These are phyloP conservation scores for Anthostomella pinea DNA, from an alignment of 2,329 filamentous ascomycete species.

Conservation along the genomic window DNA sequence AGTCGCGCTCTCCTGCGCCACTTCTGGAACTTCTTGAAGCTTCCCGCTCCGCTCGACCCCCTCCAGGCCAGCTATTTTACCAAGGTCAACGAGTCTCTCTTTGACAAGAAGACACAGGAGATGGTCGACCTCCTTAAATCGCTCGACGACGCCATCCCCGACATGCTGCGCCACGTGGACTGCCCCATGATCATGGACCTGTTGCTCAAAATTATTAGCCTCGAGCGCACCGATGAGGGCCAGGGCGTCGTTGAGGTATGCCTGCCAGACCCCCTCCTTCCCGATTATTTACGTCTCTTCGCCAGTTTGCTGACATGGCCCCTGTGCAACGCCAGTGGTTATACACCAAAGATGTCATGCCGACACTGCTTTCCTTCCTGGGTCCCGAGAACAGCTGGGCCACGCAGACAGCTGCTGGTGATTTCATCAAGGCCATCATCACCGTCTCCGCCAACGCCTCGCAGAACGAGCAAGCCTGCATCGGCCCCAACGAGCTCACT, in stretches of 20 bases:
- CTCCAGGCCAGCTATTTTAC: constrained; percentile 97
- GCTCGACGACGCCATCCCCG: constrained; percentile 74
- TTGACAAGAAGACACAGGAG: constrained; percentile 97
- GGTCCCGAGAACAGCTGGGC: constrained; percentile 81
- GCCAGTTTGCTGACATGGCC: constrained; percentile 17
- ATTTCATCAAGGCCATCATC: constrained; percentile 98
- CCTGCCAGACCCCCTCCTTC: constrained; percentile 10
- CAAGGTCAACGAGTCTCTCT: constrained; percentile 95
- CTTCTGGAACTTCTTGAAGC: constrained; percentile 89
- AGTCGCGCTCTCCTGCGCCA: constrained; percentile 73
- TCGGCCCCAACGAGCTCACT: constrained; percentile 94
- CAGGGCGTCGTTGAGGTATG: constrained; percentile 90
- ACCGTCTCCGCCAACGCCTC: constrained; percentile 98
- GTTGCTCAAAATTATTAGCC: constrained; percentile 90
- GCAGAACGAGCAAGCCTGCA: constrained; percentile 97
- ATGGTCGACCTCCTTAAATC: constrained; percentile 90
- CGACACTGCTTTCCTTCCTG: constrained; percentile 80
- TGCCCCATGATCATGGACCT: constrained; percentile 99
- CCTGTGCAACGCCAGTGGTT: constrained; percentile 65
- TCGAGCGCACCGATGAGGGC: constrained; percentile 88
- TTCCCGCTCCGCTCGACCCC: constrained; percentile 81
- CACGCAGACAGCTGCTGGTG: constrained; percentile 92
- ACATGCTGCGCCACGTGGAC: constrained; percentile 90
- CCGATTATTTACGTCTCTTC: neutral
- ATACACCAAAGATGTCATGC: constrained; percentile 83